Base-by-base conservation (phyloP, 2,329 filamentous ascomycete species). In the Fusarium buharicum region DNA sequence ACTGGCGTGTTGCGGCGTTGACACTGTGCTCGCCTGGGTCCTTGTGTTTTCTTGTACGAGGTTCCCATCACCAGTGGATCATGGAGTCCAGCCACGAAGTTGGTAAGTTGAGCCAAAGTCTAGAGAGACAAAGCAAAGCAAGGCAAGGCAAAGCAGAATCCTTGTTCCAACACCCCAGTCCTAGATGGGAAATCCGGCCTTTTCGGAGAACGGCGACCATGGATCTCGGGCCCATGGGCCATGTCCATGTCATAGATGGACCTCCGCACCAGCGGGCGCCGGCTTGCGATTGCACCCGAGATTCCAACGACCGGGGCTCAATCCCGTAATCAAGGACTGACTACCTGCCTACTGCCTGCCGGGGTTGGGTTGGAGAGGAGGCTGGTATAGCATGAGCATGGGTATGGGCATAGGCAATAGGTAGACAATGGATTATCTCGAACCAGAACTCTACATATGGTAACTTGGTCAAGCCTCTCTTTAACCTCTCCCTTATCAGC, bases 201-300 rank as follows among this genome's bases (percentile, higher is more conserved):
- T 46, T 43, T 67, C 66, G 63, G 65, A 60, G 61, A 54, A 45
- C 59, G 33, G 56, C 50, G 59, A 53, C 55, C 55, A 68, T 62
- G 59, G 51, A 59, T 52, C 27, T 56, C 52, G 53, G 55, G 51
- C 64, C 57, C 22, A 24, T 24, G 22, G 22, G 6, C 22, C 22
- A 62, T 53, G 41, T 24, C 22, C 22, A 62, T 53, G 41, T 45
- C 56, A 62, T 59, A 59, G 50, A 40, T 60, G 55, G 56, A 31
- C 55, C 65, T 69, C 66, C 67, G 57, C 58, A 67, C 58, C 50
- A 69, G 62, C 68, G 62, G 64, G 64, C 57, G 68, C 55, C 66
- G 62, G 55, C 68, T 67, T 56, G 55, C 52, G 58, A 69, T 56
- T 67, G 54, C 45, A 58, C 57, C 60, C 55, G 51, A 66, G 58